Evolutionary conservation across 2,329 filamentous ascomycete species (phyloP), one percentile per base, ranked within the genome.

Genomic region (Venturia effusa): DNA sequence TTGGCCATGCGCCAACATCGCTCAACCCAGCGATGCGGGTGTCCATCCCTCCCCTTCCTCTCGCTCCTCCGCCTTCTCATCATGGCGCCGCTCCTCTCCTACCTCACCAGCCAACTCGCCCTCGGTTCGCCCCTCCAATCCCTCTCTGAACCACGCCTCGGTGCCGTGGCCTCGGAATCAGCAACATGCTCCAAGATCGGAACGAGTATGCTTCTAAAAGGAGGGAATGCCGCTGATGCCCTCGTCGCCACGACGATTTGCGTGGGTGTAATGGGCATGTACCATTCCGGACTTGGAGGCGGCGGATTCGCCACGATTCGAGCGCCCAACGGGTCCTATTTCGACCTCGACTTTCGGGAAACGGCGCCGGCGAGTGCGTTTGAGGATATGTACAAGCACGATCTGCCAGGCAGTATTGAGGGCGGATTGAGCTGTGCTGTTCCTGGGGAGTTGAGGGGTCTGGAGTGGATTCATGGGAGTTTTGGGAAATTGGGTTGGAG

Each of bases 271-370:
- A n/a, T 66, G 15, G 65, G 64, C 2, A 51, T 61, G 39, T 66
- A 66, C 43, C 64, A 66, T 54, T 57, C 43, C 8, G 64, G 93
- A 19, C 88, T 97, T 65, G 92, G 90, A 24, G 93, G 93, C 7
- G 93, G 93, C 48, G 93, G 93, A 1, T 97, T 97, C 76, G 89
- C 92, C 82, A 80, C 96, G 5, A 84, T 96, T 5, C 86, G 90
- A 59, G 81, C 84, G 40, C 77, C 84, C 19, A 79, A 90, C 65
- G 91, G 91, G n/a, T 79, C 80, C 22, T 95, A 92, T 71, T 91
- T 96, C 71, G 87, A 87, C 65, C 86, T 97, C 68, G 93, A 97
- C 75, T 97, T 96, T 71, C 83, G 93, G 59, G 93, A 97, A 74
- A 85, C 88, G 0, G 93, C 93, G 0, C 93, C 93, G 0, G 88